phyloP scores from a whole-genome alignment of 768 basidiomycete species.

The Boletus tylopilopsis region DNA sequence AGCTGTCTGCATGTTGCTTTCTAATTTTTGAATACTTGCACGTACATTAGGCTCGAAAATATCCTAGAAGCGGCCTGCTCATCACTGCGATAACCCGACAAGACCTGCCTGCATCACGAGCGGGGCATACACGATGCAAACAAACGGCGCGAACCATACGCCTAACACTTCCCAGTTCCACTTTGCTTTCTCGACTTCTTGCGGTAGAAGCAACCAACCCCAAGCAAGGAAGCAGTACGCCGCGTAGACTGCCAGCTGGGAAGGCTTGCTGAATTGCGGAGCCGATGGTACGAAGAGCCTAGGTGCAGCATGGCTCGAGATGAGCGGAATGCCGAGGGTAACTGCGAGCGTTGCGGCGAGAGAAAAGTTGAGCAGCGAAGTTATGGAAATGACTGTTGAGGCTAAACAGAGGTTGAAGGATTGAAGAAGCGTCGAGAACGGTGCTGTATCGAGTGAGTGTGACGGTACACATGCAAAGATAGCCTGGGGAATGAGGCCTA shows the following conservation, averaged over 20 bases:
- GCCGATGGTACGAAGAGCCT: slow-evolving; percentile 9
- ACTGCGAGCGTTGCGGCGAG: slow-evolving; percentile 72
- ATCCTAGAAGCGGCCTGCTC: background rate
- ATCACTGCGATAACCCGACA: slow-evolving; percentile 37
- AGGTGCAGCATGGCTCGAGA: slow-evolving; percentile 38
- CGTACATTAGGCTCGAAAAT: background rate
- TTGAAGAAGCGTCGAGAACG: slow-evolving; percentile 53
- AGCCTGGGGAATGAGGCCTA: slow-evolving; percentile 32
- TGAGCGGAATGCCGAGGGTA: slow-evolving; percentile 63
- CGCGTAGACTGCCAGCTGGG: slow-evolving; percentile 16
- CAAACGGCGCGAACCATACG: slow-evolving; percentile 81
- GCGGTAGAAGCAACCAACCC: slow-evolving; percentile 52
- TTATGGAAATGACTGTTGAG: slow-evolving; percentile 82
- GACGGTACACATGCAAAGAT: slow-evolving; percentile 29
- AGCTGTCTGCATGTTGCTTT: background rate
- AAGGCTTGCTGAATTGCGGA: slow-evolving; percentile 24
- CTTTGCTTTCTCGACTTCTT: slow-evolving; percentile 48
- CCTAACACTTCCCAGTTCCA: slow-evolving; percentile 79
- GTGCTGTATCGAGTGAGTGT: slow-evolving; percentile 30
- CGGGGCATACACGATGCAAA: slow-evolving; percentile 76
- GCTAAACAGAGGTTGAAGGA: slow-evolving; percentile 77
- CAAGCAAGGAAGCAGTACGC: slow-evolving; percentile 48
- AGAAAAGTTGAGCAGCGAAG: slow-evolving; percentile 89
- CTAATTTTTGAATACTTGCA: background rate
- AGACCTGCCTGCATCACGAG: slow-evolving; percentile 69